A percentile compares a stretch with the other conserved stretches of the same genome.
Conservation (phyloP, 176 grass and related monocot species). For the Zizania latifolia region DNA sequence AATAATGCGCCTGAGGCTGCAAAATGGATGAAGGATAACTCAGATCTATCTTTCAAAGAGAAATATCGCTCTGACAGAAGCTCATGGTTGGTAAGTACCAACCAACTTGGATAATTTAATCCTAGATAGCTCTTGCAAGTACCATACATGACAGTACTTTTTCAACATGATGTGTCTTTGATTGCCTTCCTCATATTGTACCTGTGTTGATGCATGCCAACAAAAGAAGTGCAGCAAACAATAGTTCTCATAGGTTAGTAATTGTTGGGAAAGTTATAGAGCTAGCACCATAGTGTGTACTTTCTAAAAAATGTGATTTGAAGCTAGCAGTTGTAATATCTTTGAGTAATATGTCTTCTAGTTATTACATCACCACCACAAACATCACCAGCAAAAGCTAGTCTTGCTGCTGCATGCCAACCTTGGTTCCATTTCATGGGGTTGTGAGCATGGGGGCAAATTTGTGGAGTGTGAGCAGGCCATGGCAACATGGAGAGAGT, state of each 20-base stretch:
- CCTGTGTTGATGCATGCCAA: neutral
- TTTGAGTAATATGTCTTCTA: neutral
- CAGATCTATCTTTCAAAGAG: conserved; percentile 71
- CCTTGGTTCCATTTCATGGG: neutral
- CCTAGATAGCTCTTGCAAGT: neutral
- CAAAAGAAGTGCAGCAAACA: neutral
- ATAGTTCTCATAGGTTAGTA: neutral
- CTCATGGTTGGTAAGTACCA: conserved; percentile 76
- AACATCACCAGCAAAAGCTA: neutral
- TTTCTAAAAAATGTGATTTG: neutral
- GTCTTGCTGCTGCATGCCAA: neutral
- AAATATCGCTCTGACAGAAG: conserved; percentile 66
- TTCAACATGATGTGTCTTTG: neutral
- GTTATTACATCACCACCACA: neutral
- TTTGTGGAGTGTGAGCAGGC: neutral
- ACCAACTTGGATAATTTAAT: neutral
- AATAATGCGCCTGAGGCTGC: conserved; percentile 71
- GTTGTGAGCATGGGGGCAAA: neutral
- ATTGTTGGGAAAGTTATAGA: neutral
- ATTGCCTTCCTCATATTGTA: neutral
- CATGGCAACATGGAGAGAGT: neutral
- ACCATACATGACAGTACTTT: neutral
- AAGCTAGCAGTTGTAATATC: neutral
- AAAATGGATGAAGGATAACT: conserved; percentile 65
- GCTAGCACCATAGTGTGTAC: neutral